Conservation (phyloP, 495 filamentous ascomycete genomes). For the Barbatosphaeria neglecta region DNA sequence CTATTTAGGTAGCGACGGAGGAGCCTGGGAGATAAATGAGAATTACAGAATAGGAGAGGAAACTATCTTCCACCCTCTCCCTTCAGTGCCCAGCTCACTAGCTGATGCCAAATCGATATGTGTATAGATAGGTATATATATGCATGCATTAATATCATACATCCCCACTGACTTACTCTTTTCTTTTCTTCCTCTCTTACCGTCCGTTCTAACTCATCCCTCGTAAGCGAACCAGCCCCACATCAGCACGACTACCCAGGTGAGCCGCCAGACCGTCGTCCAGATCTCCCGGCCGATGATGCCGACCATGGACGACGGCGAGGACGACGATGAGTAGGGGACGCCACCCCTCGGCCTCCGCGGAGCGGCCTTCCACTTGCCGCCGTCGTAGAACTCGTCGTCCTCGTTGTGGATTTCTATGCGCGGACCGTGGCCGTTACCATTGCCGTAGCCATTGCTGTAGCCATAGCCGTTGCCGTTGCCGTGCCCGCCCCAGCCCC, state of each 20-base stretch:
- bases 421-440: conserved; percentile 20
- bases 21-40: too few relatives aligned
- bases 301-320: conserved; percentile 8
- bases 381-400: conserved; percentile 21
- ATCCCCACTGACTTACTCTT: not conserved
- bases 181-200: not conserved
- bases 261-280: conserved; percentile 30
- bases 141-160: not conserved
- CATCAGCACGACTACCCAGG: conserved; percentile 32
- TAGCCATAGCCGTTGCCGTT: conserved; percentile 8
- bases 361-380: conserved; percentile 19
- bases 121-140: too few relatives aligned
- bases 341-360: conserved; percentile 1
- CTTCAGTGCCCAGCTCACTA: too few relatives aligned
- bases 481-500: conserved; percentile 25
- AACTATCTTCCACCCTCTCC: too few relatives aligned
- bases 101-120: too few relatives aligned
- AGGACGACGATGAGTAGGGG: too few relatives aligned
- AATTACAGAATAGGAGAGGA: too few relatives aligned
- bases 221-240: conserved; percentile 28
- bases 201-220: conserved; percentile 11
- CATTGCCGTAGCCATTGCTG: conserved; percentile 9
- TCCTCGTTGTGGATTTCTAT: conserved; percentile 33
- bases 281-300: conserved; percentile 29
- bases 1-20: too few relatives aligned